Evolutionary conservation across 2,329 filamentous ascomycete species (phyloP), one percentile per base, ranked within the genome.

Genomic region (Trichophaea hybrida): DNA sequence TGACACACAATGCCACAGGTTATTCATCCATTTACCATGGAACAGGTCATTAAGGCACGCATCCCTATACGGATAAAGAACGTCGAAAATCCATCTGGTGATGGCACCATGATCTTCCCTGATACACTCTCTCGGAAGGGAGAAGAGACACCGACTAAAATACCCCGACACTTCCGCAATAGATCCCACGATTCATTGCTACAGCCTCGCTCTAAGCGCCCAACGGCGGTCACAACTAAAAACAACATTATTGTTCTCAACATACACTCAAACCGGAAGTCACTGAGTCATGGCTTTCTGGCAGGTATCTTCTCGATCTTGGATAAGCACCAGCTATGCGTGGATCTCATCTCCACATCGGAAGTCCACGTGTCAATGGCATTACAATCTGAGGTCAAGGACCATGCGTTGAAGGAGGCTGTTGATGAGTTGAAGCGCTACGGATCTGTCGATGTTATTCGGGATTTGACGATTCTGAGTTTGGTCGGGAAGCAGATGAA

Each of bases 331-430:
- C 81, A 85, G 67, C 80, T 98, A 61, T 94, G 88, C 0, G 93
- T 98, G 52, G 93, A 98, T 72, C 80, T 98, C 65, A 97, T 98
- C 71, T 95, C 91, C 51, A 95, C 89, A 2, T 90, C 84, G 62
- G 93, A 98, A 75, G 93, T 97, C 10, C 93, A 98, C 71, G 90
- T 98, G 31, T 96, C 90, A 57, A 90, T 98, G 83, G 93, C 94
- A 6, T 83, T 98, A 63, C 91, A 97, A 73, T 86, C 86, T 0
- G 86, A 89, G 56, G 82, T 82, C 68, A 75, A 79, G 5, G 78
- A 82, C 58, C 78, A 82, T 61, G 80, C 90, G 65, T 75, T 85
- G 59, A 77, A 77, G 61, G 74, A 75, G 6, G 85, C 84, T 0
- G 82, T 85, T 61, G 76, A 80, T 61, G 86, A 93, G 69, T 76